Percentiles rank a stretch among this genome's conserved stretches.
phyloP scores from a whole-genome alignment of 768 basidiomycete genomes.

The Melanogaster broomeanus region DNA sequence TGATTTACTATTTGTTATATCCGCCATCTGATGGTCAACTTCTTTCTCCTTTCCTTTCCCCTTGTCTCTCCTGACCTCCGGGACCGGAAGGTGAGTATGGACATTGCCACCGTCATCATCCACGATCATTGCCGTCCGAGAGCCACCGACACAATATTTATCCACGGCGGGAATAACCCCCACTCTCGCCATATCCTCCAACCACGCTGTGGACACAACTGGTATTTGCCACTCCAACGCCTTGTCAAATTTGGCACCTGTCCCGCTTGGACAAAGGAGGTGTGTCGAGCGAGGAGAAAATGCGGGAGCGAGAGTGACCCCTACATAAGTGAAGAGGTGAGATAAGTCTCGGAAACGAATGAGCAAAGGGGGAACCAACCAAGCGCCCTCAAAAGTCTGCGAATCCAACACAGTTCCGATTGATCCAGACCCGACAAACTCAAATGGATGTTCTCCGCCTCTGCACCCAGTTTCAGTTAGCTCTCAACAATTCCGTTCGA shows the following conservation, averaged over 20 bases:
- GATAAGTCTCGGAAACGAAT: constrained; percentile 6
- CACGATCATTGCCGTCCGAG: constrained; percentile 43
- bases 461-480: constrained; percentile 32
- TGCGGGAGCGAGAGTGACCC: constrained; percentile 52
- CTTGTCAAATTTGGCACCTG: constrained; percentile 75
- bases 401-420: constrained; percentile 65
- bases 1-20: constrained; percentile 40
- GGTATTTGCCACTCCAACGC: constrained; percentile 79
- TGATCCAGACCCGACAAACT: constrained; percentile 79
- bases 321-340: constrained; percentile 31
- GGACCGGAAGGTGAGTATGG: constrained; percentile 1
- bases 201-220: constrained; percentile 72
- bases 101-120: constrained; percentile 28
- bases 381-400: constrained; percentile 65
- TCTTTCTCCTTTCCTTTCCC: constrained; percentile 37
- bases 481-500: background rate
- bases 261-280: constrained; percentile 71
- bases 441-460: constrained; percentile 55
- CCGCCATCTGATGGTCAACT: constrained; percentile 30
- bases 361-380: constrained; percentile 41
- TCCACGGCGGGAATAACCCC: constrained; percentile 47
- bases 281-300: constrained; percentile 77
- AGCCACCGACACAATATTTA: constrained; percentile 33
- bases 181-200: constrained; percentile 54
- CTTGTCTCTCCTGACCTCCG: constrained; percentile 14